Evolutionary conservation across 2,329 filamentous ascomycete genomes (phyloP).

Genomic region (Ophiostoma sp.): DNA sequence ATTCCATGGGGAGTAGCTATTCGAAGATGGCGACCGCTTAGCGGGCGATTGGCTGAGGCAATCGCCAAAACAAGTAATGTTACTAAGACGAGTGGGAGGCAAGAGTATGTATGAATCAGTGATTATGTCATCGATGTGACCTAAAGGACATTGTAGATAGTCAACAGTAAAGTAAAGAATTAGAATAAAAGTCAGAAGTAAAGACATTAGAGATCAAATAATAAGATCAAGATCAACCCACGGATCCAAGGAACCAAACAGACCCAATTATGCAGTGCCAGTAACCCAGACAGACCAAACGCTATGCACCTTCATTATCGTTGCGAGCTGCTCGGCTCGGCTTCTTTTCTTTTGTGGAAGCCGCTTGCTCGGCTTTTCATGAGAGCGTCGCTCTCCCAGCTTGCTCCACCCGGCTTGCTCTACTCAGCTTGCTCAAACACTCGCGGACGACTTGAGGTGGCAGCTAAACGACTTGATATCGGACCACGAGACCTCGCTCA

Average conservation of each 20-base stretch:
- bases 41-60: neutral
- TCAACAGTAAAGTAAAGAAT: too few species aligned
- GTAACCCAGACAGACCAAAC: neutral
- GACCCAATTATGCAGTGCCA: neutral
- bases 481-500: conserved; percentile 43
- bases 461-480: conserved; percentile 38
- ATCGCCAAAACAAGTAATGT: conserved; percentile 4
- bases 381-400: too few species aligned
- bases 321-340: neutral
- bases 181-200: too few species aligned
- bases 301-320: conserved; percentile 2
- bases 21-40: neutral
- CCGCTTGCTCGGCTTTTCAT: too few species aligned
- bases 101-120: neutral
- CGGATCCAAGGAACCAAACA: neutral
- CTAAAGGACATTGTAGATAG: too few species aligned
- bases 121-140: too few species aligned
- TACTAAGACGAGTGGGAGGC: conserved; percentile 1
- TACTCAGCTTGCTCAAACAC: neutral
- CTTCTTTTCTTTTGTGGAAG: too few species aligned
- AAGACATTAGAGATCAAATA: too few species aligned
- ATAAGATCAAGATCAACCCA: neutral
- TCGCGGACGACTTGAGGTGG: conserved; percentile 26
- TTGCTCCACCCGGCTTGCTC: too few species aligned
- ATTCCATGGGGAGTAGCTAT: neutral